Evolutionary conservation across 768 basidiomycete species (phyloP).

Genomic region (Mycena metata): DNA sequence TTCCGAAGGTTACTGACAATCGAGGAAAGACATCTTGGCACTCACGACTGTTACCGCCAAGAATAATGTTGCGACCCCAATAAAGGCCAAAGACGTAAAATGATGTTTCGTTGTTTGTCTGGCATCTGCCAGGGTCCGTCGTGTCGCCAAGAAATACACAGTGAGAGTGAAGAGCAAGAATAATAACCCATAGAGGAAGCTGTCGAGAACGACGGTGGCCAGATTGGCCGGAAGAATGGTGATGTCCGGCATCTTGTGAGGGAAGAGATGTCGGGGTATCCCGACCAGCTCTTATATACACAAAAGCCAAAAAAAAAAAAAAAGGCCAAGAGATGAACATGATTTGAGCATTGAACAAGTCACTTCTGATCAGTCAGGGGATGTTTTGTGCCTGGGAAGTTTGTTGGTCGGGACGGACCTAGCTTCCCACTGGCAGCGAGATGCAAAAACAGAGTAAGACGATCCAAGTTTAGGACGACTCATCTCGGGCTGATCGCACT

Average conservation of each 20-base stretch:
- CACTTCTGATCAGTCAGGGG: no score
- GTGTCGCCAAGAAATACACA: constrained; percentile 16
- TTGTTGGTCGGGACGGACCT: no score
- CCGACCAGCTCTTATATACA: no score
- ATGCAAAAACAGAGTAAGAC: no score
- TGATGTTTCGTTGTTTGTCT: neutral
- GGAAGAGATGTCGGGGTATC: neutral
- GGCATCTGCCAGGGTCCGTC: constrained; percentile 12
- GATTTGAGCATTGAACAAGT: no score
- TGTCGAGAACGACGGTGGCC: constrained; percentile 24
- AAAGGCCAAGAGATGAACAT: no score
- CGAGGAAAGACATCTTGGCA: neutral
- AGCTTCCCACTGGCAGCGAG: no score
- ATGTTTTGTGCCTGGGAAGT: no score
- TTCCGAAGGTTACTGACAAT: neutral
- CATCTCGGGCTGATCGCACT: no score
- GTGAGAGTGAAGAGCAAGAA: constrained; percentile 27
- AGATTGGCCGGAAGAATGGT: constrained; percentile 28
- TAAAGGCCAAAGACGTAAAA: constrained; percentile 15
- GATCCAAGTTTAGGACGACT: no score
- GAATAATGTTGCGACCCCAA: constrained; percentile 4
- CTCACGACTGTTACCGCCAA: constrained; percentile 12
- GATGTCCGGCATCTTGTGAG: constrained; percentile 21
- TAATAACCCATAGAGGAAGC: constrained; percentile 33
- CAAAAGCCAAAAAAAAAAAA: no score